Base-by-base conservation (phyloP, 23 red algal genomes). In the Agarophyton chilense region DNA sequence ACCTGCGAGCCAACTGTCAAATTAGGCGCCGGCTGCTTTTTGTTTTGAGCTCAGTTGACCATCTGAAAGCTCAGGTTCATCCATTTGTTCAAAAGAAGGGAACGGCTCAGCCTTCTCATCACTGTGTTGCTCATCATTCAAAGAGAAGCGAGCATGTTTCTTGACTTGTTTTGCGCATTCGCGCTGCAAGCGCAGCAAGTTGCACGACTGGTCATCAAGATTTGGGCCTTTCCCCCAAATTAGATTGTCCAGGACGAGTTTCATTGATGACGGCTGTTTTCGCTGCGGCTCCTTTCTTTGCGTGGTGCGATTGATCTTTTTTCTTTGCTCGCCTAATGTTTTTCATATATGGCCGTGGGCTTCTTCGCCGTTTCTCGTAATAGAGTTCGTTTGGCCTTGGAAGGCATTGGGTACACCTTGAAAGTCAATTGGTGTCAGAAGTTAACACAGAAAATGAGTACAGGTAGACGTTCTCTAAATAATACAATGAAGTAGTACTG, bases 151-250 rank as follows among this genome's bases (percentile, higher is more conserved):
- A 36, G 50, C 72, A 60, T 22, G 18, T 56, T 77, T 75, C 84
- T 61, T 62, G 43, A 47, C 35, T n/a, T 46, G 38, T 19, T 73
- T 70, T 45, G 88, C 62, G n/a, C 78, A 41, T 46, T 92, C 88
- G 35, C 79, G 88, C 42, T 92, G 90, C 39, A 82, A 33, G 10
- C 90, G 90, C 18, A 67, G 39, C 26, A 84, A 41, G 39, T 93
- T 86, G 46, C 90, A 40, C 14, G 82, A 79, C 31, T 72, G 39
- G 21, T 93, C 90, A 25, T 60, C 53, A 10, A 92, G 64, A 32
- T 19, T 29, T 18, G 88, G 77, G 45, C 77, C 67, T 24, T 77
- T 60, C 39, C 86, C 90, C 14, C 64, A 79, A 44, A 93, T 93
- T 21, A 79, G 79, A 43, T 71, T 44, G 90, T 93, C 90, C 22